phyloP scores from a whole-genome alignment of 208 protist species.

The Plasmodiophora brassicae region DNA sequence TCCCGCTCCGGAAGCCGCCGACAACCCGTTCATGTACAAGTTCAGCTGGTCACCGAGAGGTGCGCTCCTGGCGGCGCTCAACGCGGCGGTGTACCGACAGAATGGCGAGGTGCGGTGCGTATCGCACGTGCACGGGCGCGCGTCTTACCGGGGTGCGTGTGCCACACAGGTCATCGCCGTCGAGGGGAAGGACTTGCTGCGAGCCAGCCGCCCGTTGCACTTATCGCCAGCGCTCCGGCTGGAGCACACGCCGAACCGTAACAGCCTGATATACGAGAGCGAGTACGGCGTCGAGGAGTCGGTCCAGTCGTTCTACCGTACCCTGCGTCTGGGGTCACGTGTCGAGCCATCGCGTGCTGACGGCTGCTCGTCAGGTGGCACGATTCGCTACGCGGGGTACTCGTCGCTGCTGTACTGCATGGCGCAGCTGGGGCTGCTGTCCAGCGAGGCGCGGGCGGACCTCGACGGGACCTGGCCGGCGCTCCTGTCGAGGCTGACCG shows the following conservation, averaged over 20 bases:
- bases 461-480: not conserved
- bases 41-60: slow-evolving; percentile 27
- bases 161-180: not conserved
- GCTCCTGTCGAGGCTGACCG: not conserved
- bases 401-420: not conserved
- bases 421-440: not conserved
- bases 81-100: not conserved
- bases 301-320: not conserved
- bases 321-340: not conserved
- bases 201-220: not conserved
- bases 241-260: slow-evolving; percentile 2
- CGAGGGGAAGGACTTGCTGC: not conserved
- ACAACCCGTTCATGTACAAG: slow-evolving; percentile 33
- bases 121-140: not conserved
- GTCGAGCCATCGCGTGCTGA: not conserved
- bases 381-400: not conserved
- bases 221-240: slow-evolving; percentile 12
- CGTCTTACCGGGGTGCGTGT: not conserved
- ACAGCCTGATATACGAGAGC: not conserved
- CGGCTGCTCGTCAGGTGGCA: not conserved
- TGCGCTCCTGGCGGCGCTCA: not conserved
- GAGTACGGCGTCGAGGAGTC: slow-evolving; percentile 12
- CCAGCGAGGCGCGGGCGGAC: not conserved
- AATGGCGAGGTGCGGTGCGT: not conserved
- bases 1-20: slow-evolving; percentile 22